A percentile compares a stretch with the other conserved stretches of the same genome.
These are phyloP conservation scores for Trichomonas vaginalis DNA, from an alignment of 208 protist species.

Conservation along the genomic window DNA sequence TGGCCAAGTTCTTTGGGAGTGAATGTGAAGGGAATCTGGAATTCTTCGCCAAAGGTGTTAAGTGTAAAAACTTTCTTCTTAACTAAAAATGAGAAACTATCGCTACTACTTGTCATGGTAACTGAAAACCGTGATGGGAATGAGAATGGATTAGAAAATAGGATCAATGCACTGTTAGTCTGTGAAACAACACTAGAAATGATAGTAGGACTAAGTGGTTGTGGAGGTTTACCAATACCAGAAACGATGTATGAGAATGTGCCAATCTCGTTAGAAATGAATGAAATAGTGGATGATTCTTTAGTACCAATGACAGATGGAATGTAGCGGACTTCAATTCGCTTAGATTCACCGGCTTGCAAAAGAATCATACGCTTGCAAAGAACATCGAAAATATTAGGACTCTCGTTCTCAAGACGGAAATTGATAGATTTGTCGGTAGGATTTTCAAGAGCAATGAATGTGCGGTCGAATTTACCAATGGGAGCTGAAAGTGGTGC, in stretches of 20 bases:
- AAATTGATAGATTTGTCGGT: neutral
- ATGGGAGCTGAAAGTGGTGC: neutral
- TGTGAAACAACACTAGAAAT: neutral
- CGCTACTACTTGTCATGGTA: neutral
- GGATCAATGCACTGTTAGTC: neutral
- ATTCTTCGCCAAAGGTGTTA: neutral
- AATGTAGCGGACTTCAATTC: neutral
- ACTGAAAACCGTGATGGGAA: neutral
- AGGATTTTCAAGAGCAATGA: neutral
- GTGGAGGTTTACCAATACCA: neutral
- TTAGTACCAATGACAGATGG: neutral
- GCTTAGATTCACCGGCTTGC: neutral
- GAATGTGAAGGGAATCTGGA: neutral
- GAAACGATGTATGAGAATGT: neutral
- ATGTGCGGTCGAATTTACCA: neutral
- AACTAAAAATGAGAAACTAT: neutral
- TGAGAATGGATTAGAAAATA: constrained; percentile 13
- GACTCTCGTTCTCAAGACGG: neutral
- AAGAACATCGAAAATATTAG: neutral
- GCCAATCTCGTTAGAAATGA: neutral
- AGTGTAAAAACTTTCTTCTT: neutral
- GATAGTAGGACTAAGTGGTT: neutral
- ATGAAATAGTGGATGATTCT: neutral
- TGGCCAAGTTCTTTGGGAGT: neutral
- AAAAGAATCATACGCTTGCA: neutral